phyloP scores from a whole-genome alignment of 345 rosid species.

The Populus nigra region DNA sequence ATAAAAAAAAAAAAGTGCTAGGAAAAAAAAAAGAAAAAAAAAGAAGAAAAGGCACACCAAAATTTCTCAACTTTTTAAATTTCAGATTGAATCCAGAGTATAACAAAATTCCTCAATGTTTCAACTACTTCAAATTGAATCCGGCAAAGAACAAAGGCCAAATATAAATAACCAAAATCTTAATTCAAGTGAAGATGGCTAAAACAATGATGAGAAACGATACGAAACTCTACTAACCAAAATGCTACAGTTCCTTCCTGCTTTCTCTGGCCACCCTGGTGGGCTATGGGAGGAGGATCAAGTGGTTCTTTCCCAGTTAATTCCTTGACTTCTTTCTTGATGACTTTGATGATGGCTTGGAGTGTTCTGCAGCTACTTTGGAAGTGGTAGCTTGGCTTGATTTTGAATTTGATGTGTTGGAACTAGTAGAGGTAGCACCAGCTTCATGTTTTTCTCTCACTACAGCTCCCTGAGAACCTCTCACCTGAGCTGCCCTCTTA shows the following conservation, averaged over 20 bases:
- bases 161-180: slow-evolving; percentile 6
- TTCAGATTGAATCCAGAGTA: too few species aligned
- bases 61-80: too few species aligned
- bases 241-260: background rate
- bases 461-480: slow-evolving; percentile 94
- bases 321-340: slow-evolving; percentile 89
- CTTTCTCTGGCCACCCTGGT: background rate
- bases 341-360: slow-evolving; percentile 74
- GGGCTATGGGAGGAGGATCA: background rate
- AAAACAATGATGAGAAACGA: background rate
- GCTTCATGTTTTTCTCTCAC: slow-evolving; percentile 71
- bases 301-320: slow-evolving; percentile 22
- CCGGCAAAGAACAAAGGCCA: background rate
- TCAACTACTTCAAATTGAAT: background rate
- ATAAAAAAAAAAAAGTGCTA: background rate
- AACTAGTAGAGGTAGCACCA: slow-evolving; percentile 31
- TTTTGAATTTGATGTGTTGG: slow-evolving; percentile 16
- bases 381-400: slow-evolving; percentile 32
- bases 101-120: background rate
- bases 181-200: background rate
- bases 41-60: too few species aligned
- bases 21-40: background rate
- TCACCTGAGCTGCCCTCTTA: slow-evolving; percentile 89
- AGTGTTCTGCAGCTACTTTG: slow-evolving; percentile 44
- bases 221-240: background rate